Percentiles rank a stretch among this genome's conserved stretches.
phyloP scores from a whole-genome alignment of 768 basidiomycete species.

The Russula abietina region DNA sequence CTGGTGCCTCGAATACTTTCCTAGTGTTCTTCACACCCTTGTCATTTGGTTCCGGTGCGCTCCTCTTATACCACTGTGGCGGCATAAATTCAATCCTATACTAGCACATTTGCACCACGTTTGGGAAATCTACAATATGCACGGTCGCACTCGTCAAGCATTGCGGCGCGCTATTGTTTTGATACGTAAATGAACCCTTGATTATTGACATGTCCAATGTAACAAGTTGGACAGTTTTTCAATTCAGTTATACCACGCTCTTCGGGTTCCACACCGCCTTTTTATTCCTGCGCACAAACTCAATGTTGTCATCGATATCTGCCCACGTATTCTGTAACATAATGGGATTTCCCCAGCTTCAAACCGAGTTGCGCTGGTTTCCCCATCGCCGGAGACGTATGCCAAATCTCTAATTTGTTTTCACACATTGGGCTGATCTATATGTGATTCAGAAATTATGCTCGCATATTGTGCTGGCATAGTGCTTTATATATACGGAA shows the following conservation, averaged over 20 bases:
- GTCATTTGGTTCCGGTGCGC: slow-evolving; percentile 80
- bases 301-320: slow-evolving; percentile 66
- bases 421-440: slow-evolving; percentile 14
- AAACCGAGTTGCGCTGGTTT: slow-evolving; percentile 47
- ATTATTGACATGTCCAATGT: slow-evolving; percentile 4
- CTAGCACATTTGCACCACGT: slow-evolving; percentile 91
- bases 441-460: slow-evolving; percentile 42
- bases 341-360: slow-evolving; percentile 81
- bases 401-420: slow-evolving; percentile 23
- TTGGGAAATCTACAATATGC: slow-evolving; percentile 74
- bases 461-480: slow-evolving; percentile 55
- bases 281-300: slow-evolving; percentile 81
- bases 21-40: slow-evolving; percentile 81
- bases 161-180: slow-evolving; percentile 53
- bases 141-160: slow-evolving; percentile 63
- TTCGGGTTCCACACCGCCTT: slow-evolving; percentile 84
- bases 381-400: slow-evolving; percentile 48
- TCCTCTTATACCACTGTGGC: not conserved
- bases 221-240: slow-evolving; percentile 54
- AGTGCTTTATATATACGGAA: slow-evolving; percentile 47
- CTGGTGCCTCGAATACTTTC: slow-evolving; percentile 44
- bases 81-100: slow-evolving; percentile 9
- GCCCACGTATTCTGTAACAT: slow-evolving; percentile 92
- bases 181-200: slow-evolving; percentile 39
- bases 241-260: slow-evolving; percentile 84